Evolutionary conservation across 163 green algal genomes (phyloP).

Genomic region (Chlamydomonas reinhardtii): DNA sequence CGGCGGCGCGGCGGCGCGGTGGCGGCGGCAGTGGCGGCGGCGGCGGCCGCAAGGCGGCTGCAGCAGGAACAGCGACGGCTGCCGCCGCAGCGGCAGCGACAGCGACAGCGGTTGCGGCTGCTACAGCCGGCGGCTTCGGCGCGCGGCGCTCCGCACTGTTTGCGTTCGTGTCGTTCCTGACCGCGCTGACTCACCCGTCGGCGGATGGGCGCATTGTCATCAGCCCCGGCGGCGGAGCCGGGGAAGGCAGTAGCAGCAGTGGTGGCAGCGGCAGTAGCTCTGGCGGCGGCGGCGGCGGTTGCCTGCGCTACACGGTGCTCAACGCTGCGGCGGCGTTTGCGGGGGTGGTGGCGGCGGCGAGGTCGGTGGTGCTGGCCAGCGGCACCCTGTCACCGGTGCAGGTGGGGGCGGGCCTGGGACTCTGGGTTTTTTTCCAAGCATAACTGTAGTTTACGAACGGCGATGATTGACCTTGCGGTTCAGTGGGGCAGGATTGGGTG

Average conservation of each 20-base stretch:
- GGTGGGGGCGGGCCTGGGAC: too few species aligned
- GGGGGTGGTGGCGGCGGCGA: conserved; percentile 78
- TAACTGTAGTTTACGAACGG: too few species aligned
- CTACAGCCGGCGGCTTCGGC: conserved; percentile 36
- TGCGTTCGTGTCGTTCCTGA: conserved; percentile 81
- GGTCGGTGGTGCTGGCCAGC: conserved; percentile 84
- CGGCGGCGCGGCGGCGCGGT: not conserved
- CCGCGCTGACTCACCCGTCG: conserved; percentile 83
- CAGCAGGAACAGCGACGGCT: not conserved
- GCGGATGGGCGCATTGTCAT: conserved; percentile 92
- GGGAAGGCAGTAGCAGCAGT: too few species aligned
- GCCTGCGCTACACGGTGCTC: conserved; percentile 91
- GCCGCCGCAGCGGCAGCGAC: not conserved
- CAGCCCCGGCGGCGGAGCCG: too few species aligned
- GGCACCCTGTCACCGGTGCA: conserved; percentile 92
- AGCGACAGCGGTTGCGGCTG: not conserved
- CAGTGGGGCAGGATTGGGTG: too few species aligned
- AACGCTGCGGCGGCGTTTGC: conserved; percentile 90
- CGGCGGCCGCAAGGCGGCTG: not conserved
- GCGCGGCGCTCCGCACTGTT: conserved; percentile 70
- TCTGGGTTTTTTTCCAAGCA: too few species aligned
- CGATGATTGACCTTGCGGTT: too few species aligned
- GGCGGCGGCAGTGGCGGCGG: not conserved
- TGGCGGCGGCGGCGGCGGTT: conserved; percentile 23
- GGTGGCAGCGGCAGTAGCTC: too few species aligned